These are phyloP conservation scores for Aegilops speltoides DNA, from an alignment of 176 grass and related monocot species.

Conservation along the genomic window DNA sequence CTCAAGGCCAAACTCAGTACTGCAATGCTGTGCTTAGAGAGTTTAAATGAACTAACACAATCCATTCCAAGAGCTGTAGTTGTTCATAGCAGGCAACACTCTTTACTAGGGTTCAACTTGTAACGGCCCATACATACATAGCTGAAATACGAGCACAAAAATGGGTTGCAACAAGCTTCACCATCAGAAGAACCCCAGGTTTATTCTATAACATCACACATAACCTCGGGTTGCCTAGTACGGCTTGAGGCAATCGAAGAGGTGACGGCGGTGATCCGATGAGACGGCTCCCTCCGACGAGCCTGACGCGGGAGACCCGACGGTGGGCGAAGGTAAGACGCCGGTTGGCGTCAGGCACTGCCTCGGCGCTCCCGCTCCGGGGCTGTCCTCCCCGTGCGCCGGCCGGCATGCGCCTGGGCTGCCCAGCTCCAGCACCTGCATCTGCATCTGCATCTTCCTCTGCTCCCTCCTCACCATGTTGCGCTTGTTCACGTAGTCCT, in stretches of 20 bases:
- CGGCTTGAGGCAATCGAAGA: constrained; percentile 64
- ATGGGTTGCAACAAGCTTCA: neutral
- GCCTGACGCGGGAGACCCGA: neutral
- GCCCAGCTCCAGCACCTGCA: constrained; percentile 27
- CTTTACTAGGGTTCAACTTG: neutral
- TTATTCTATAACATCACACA: constrained; percentile 3
- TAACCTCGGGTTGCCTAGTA: constrained; percentile 27
- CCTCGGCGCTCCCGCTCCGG: neutral
- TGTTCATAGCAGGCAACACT: neutral
- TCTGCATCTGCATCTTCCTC: constrained; percentile 24
- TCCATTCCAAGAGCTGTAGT: neutral
- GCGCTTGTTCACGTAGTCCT: constrained; percentile 65
- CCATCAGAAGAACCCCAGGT: neutral
- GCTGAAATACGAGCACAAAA: neutral
- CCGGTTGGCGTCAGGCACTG: constrained; percentile 4
- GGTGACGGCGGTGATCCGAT: constrained; percentile 9
- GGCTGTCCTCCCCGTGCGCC: constrained; percentile 23
- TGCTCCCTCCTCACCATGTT: constrained; percentile 46
- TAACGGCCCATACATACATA: neutral
- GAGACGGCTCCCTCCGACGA: neutral
- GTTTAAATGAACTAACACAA: neutral
- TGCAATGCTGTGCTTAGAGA: neutral
- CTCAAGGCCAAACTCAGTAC: neutral
- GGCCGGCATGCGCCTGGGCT: neutral
- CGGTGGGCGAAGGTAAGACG: neutral